These are phyloP conservation scores for Candida sanyaensis DNA, from an alignment of 1,139 yeast genomes.

Conservation along the genomic window DNA sequence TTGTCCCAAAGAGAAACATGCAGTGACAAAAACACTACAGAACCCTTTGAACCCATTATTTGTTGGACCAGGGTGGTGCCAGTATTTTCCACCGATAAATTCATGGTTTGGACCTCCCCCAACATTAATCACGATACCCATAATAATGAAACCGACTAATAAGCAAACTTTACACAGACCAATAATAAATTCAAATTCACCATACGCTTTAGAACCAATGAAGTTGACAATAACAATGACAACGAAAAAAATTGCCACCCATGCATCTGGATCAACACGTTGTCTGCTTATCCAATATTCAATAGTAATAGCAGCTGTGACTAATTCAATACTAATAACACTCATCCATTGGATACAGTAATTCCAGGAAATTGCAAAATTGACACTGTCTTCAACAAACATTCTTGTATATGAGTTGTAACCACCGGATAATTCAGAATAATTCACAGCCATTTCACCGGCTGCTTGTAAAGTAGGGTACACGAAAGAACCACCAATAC, in stretches of 20 bases:
- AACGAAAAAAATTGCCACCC: slow-evolving; percentile 40
- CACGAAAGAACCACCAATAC: slow-evolving; percentile 40
- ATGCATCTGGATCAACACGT: slow-evolving; percentile 36
- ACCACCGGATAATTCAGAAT: slow-evolving; percentile 41
- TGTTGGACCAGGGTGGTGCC: slow-evolving; percentile 46
- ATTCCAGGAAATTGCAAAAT: slow-evolving; percentile 45
- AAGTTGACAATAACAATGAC: slow-evolving; percentile 36
- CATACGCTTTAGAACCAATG: slow-evolving; percentile 45
- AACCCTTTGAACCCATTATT: slow-evolving; percentile 36
- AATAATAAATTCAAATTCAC: slow-evolving; percentile 45
- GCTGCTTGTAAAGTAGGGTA: slow-evolving; percentile 45
- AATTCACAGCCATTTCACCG: slow-evolving; percentile 45
- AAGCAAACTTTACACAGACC: slow-evolving; percentile 38
- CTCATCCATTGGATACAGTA: slow-evolving; percentile 46
- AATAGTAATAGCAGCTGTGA: slow-evolving; percentile 42
- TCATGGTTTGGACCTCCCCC: slow-evolving; percentile 41
- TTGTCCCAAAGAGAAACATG: slow-evolving; percentile 42
- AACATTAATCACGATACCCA: slow-evolving; percentile 40
- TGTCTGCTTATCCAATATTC: slow-evolving; percentile 31
- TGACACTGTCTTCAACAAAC: slow-evolving; percentile 38
- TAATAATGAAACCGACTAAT: slow-evolving; percentile 41
- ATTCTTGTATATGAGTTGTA: slow-evolving; percentile 41
- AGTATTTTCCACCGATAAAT: slow-evolving; percentile 48
- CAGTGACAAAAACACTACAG: slow-evolving; percentile 40
- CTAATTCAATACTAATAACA: slow-evolving; percentile 43